phyloP scores from a whole-genome alignment of 148 eudicot species.

The Chenopodium quinoa region DNA sequence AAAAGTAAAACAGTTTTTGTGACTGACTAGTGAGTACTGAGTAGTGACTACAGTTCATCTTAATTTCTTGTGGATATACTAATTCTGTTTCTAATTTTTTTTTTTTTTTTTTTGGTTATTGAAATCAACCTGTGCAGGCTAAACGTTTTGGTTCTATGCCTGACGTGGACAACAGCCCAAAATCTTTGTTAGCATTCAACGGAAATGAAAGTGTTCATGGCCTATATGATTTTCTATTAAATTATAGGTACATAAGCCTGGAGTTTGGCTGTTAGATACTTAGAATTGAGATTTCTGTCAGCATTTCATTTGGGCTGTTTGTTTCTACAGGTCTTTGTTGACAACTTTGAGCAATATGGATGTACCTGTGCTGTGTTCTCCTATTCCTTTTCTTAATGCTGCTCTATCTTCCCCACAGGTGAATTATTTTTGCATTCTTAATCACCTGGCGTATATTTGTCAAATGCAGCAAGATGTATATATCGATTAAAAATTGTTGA shows the following conservation, averaged over 20 bases:
- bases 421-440: constrained; percentile 15
- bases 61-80: not conserved
- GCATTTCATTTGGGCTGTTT: constrained; percentile 14
- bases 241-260: constrained; percentile 45
- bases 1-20: not conserved
- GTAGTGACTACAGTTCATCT: not conserved
- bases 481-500: not conserved
- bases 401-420: constrained; percentile 90
- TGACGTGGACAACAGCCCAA: constrained; percentile 73
- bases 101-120: not conserved
- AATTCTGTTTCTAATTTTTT: not conserved
- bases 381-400: constrained; percentile 77
- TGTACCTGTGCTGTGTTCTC: constrained; percentile 84
- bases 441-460: not conserved
- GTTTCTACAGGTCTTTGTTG: constrained; percentile 50
- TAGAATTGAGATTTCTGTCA: not conserved
- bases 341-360: constrained; percentile 58
- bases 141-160: constrained; percentile 46
- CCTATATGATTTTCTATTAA: constrained; percentile 75
- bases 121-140: constrained; percentile 47
- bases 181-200: constrained; percentile 62
- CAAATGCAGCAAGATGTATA: not conserved
- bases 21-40: not conserved
- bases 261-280: not conserved
- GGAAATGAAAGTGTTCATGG: constrained; percentile 82